Conservation (phyloP, 2,329 filamentous ascomycete species). For the Sphaerostilbella broomeana region DNA sequence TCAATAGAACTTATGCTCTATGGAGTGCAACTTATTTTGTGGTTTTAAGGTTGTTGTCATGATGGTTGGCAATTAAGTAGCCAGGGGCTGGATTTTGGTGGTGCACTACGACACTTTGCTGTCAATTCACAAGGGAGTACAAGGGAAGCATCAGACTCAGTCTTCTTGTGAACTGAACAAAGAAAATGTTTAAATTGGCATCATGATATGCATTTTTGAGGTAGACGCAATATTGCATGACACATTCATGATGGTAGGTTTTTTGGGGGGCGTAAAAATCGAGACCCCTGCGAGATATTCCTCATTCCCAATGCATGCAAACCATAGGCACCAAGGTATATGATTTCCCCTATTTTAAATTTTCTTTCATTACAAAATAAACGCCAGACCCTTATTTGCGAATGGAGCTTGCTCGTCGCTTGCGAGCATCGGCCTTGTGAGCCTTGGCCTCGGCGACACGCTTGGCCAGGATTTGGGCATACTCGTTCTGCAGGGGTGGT, state of each 20-base stretch:
- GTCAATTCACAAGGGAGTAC: no score
- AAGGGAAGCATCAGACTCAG: no score
- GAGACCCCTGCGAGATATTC: constrained; percentile 27
- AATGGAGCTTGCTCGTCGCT: constrained; percentile 95
- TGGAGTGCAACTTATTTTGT: no score
- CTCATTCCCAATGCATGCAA: constrained; percentile 38
- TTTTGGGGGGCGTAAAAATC: constrained; percentile 20
- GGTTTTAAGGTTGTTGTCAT: no score
- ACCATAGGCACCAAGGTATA: constrained; percentile 33
- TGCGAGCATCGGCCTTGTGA: constrained; percentile 87
- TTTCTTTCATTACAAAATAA: constrained; percentile 23
- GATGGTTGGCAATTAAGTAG: no score
- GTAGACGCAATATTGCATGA: constrained; percentile 32
- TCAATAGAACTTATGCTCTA: no score
- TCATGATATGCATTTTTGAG: constrained; percentile 26
- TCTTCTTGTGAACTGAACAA: no score
- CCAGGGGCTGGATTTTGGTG: no score
- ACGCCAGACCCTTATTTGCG: constrained; percentile 59
- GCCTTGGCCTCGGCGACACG: constrained; percentile 94
- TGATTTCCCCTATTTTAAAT: constrained; percentile 26
- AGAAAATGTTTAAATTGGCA: constrained; percentile 7
- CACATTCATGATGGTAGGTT: constrained; percentile 33
- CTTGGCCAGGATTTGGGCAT: constrained; percentile 92
- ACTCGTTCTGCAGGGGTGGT: constrained; percentile 71
- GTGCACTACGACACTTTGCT: no score